phyloP scores from a whole-genome alignment of 768 basidiomycete species.

The Coprinopsis marcescibilis region DNA sequence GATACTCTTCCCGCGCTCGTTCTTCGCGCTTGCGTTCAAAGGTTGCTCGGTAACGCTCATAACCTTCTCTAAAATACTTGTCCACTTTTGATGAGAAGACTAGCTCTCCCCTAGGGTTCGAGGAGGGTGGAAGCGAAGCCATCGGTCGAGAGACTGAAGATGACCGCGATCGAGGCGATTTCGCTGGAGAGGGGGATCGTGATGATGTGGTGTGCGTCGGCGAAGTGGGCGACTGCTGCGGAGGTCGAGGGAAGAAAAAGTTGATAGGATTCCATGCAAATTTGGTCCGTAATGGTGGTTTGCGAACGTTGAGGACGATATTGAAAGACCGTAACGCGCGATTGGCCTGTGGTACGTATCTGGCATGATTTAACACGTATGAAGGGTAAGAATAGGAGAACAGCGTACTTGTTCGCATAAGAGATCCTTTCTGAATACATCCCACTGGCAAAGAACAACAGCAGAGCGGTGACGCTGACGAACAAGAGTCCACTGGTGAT shows the following conservation, averaged over 20 bases:
- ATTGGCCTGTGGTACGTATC: slow-evolving; percentile 96
- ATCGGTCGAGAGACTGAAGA: slow-evolving; percentile 47
- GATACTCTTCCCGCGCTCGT: slow-evolving; percentile 35
- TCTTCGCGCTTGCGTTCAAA: slow-evolving; percentile 80
- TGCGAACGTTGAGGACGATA: slow-evolving; percentile 94
- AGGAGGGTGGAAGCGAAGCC: slow-evolving; percentile 80
- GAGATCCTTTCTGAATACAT: slow-evolving; percentile 96
- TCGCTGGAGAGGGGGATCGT: slow-evolving; percentile 30
- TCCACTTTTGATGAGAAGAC: slow-evolving; percentile 92
- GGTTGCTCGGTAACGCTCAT: slow-evolving; percentile 84
- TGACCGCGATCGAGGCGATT: slow-evolving; percentile 28
- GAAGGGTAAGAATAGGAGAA: neutral
- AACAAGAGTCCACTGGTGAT: slow-evolving; percentile 75
- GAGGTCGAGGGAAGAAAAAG: slow-evolving; percentile 51
- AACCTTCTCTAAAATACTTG: slow-evolving; percentile 76
- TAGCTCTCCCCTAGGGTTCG: slow-evolving; percentile 91
- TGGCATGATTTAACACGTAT: slow-evolving; percentile 25
- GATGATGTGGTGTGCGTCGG: slow-evolving; percentile 23
- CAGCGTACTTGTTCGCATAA: slow-evolving; percentile 89
- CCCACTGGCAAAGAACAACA: slow-evolving; percentile 93
- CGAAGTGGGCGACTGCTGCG: slow-evolving; percentile 16
- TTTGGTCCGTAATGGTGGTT: slow-evolving; percentile 63
- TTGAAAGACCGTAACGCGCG: slow-evolving; percentile 87
- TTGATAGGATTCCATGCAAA: slow-evolving; percentile 48
- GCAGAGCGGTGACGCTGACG: slow-evolving; percentile 83